Evolutionary conservation across 169 alveolate genomes (phyloP).

Genomic region (Cryptosporidium sp.): DNA sequence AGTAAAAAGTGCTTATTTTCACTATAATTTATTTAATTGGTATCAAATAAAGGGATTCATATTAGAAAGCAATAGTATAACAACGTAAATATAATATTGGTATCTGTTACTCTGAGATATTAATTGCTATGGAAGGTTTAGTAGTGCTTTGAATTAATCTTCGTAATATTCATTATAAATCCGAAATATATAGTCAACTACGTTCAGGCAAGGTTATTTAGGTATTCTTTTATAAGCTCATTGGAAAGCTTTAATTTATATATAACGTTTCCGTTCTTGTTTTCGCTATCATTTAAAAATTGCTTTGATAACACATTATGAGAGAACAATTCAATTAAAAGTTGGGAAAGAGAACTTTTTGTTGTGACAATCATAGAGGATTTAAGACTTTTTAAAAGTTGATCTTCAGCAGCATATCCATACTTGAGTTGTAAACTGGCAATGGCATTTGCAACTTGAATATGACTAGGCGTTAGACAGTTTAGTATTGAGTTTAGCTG

Average conservation of each 20-base stretch:
- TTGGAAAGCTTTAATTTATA: slow-evolving; percentile 15
- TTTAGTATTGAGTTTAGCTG: slow-evolving; percentile 29
- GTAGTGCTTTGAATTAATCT: too few relatives aligned
- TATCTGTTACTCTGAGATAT: neutral
- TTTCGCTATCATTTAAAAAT: neutral
- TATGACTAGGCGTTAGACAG: slow-evolving; percentile 67
- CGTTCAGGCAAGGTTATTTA: neutral
- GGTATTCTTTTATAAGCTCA: slow-evolving; percentile 19
- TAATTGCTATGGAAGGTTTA: neutral
- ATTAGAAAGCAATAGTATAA: neutral
- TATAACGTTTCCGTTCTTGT: neutral
- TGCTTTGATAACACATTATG: slow-evolving; percentile 33
- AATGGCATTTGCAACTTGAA: slow-evolving; percentile 39
- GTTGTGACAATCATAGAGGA: slow-evolving; percentile 65
- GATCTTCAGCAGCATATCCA: slow-evolving; percentile 49
- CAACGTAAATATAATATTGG: too few relatives aligned
- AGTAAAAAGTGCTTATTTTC: neutral
- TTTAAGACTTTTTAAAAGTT: slow-evolving; percentile 14
- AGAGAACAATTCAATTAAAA: slow-evolving; percentile 41
- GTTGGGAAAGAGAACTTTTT: slow-evolving; percentile 51
- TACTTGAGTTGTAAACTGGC: slow-evolving; percentile 30
- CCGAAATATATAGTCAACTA: neutral
- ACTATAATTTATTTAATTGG: neutral
- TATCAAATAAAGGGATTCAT: too few relatives aligned
- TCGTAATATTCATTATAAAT: neutral